Percentiles rank a stretch among this genome's conserved stretches.
Evolutionary conservation across 2,329 filamentous ascomycete genomes (phyloP).

Genomic region (Talaromyces pinophilus): DNA sequence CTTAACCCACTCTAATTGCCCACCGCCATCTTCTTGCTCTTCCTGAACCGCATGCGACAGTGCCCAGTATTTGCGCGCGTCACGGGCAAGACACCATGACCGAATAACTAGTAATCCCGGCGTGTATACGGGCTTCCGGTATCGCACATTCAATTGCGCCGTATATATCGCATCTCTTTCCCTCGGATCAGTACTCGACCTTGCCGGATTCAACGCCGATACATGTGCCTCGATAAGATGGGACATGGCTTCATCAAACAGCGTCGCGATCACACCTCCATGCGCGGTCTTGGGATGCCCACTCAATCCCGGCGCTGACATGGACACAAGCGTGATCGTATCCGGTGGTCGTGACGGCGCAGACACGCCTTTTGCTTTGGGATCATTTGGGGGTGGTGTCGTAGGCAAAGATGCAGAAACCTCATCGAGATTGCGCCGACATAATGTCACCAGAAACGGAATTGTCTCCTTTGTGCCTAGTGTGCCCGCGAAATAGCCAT

Average conservation of each 20-base stretch:
- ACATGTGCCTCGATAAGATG: constrained; percentile 1
- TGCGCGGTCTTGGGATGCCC: constrained; percentile 45
- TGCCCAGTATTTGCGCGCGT: constrained; percentile 46
- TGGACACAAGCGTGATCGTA: constrained; percentile 39
- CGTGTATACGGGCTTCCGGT: constrained; percentile 39
- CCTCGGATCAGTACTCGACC: constrained; percentile 31
- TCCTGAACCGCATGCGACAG: constrained; percentile 43
- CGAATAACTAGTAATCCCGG: constrained; percentile 42
- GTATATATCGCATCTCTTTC: constrained; percentile 38
- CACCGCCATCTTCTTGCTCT: constrained; percentile 33
- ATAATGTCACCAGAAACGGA: constrained; percentile 44
- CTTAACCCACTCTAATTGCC: constrained; percentile 36
- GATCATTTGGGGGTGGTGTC: neutral
- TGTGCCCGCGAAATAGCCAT: constrained; percentile 45
- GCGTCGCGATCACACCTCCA: constrained; percentile 43
- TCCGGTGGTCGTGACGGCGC: constrained; percentile 36
- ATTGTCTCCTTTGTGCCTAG: constrained; percentile 43
- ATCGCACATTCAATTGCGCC: constrained; percentile 44
- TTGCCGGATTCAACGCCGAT: constrained; percentile 38
- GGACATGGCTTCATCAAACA: constrained; percentile 49
- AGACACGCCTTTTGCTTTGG: constrained; percentile 28
- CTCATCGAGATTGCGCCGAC: constrained; percentile 33
- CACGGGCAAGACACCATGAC: constrained; percentile 38
- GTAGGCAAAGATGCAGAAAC: neutral
- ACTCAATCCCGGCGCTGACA: constrained; percentile 40